A percentile compares a stretch with the other conserved stretches of the same genome.
Conservation (phyloP, 805 yeast species). For the Sugiyamaella valdiviana region DNA sequence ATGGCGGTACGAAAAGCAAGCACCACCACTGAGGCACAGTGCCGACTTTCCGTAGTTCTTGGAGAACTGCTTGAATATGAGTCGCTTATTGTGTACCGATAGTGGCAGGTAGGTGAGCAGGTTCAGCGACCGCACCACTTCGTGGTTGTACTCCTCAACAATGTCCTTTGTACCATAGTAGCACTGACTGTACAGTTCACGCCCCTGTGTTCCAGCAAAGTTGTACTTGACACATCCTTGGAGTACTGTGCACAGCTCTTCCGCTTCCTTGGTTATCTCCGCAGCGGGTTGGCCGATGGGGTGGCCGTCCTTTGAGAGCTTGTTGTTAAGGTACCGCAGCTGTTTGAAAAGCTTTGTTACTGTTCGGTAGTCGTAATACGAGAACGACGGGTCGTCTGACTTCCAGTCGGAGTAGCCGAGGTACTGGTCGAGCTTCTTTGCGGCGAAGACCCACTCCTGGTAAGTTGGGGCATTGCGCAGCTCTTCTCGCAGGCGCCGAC, state of each 20-base stretch:
- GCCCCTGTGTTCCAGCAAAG: slow-evolving; percentile 74
- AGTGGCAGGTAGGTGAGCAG: slow-evolving; percentile 1
- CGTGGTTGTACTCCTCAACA: slow-evolving; percentile 48
- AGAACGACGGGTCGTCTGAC: slow-evolving; percentile 46
- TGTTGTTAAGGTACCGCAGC: slow-evolving; percentile 31
- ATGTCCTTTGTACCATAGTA: slow-evolving; percentile 67
- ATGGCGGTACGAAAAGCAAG: slow-evolving; percentile 70
- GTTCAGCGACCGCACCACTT: slow-evolving; percentile 36
- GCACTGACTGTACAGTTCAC: slow-evolving; percentile 63
- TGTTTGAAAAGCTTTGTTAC: slow-evolving; percentile 43
- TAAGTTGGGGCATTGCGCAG: slow-evolving; percentile 47
- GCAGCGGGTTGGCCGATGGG: neutral
- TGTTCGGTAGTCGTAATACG: slow-evolving; percentile 63
- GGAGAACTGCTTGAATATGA: slow-evolving; percentile 51
- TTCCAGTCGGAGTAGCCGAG: slow-evolving; percentile 63
- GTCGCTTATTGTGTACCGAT: slow-evolving; percentile 38
- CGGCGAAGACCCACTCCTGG: slow-evolving; percentile 57
- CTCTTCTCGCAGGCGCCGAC: slow-evolving; percentile 44
- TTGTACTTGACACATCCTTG: slow-evolving; percentile 66
- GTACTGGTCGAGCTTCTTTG: slow-evolving; percentile 49
- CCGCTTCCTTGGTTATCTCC: slow-evolving; percentile 16
- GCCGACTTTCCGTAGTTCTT: slow-evolving; percentile 69
- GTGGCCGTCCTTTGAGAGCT: neutral
- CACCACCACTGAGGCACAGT: slow-evolving; percentile 71
- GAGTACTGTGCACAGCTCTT: slow-evolving; percentile 48